phyloP scores from a whole-genome alignment of 305 asterid species.

The Fraxinus sp. region DNA sequence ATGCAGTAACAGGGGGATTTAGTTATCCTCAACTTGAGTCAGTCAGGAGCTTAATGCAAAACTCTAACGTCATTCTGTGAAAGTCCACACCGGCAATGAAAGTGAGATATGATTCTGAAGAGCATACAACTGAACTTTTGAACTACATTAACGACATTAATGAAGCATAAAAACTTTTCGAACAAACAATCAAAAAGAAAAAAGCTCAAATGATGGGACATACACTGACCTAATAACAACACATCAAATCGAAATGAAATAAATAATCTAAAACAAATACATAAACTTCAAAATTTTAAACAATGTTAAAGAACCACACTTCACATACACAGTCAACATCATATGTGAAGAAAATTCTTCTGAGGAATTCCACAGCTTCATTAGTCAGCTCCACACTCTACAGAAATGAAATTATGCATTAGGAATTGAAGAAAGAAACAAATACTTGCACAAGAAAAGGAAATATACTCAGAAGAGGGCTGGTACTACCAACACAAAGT shows the following conservation, averaged over 20 bases:
- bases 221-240: not conserved
- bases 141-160: not conserved
- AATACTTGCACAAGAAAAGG: constrained; percentile 15
- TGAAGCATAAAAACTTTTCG: constrained; percentile 3
- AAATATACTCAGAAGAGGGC: not conserved
- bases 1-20: not conserved
- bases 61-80: not conserved
- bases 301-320: constrained; percentile 15
- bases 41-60: not conserved
- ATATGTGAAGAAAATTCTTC: constrained; percentile 59
- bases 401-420: constrained; percentile 35
- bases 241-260: not conserved
- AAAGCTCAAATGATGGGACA: constrained; percentile 13
- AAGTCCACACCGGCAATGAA: constrained; percentile 1
- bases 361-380: constrained; percentile 88
- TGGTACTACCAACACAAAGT: not conserved
- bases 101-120: not conserved
- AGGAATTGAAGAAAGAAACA: constrained; percentile 19
- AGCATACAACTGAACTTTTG: not conserved
- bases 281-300: not conserved
- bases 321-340: constrained; percentile 79
- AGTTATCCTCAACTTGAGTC: not conserved
- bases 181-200: not conserved
- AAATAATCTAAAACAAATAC: constrained; percentile 18
- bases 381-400: constrained; percentile 91